A percentile compares a stretch with the other conserved stretches of the same genome.
Evolutionary conservation across 2,329 filamentous ascomycete species (phyloP).

Genomic region (Penicillium concentricum): DNA sequence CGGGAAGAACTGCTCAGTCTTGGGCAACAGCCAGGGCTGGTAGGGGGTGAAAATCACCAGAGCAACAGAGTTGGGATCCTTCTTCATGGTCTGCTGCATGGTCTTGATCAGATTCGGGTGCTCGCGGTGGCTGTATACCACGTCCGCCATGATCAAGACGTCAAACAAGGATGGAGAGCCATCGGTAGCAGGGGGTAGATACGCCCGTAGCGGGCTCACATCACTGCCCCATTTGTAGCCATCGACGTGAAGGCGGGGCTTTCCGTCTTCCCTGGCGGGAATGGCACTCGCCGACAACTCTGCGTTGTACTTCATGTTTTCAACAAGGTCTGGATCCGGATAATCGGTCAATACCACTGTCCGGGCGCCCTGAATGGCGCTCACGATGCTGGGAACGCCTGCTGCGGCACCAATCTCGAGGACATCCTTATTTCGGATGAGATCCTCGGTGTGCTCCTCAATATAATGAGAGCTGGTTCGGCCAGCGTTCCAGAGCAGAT

Average conservation of each 20-base stretch:
- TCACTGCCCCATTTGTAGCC: conserved; percentile 84
- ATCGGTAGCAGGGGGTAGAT: conserved; percentile 57
- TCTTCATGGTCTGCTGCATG: conserved; percentile 65
- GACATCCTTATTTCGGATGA: conserved; percentile 68
- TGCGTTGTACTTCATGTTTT: conserved; percentile 77
- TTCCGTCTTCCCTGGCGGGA: conserved; percentile 31
- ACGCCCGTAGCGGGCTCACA: conserved; percentile 56
- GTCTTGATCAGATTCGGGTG: conserved; percentile 74
- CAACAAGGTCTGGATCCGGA: conserved; percentile 78
- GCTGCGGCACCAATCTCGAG: conserved; percentile 88
- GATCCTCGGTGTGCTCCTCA: conserved; percentile 60
- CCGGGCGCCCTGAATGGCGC: conserved; percentile 68
- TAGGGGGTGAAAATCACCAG: conserved; percentile 95
- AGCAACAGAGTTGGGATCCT: conserved; percentile 58
- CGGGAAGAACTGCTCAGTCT: conserved; percentile 85
- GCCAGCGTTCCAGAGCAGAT: conserved; percentile 88
- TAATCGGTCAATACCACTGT: conserved; percentile 81
- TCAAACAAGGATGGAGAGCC: conserved; percentile 67
- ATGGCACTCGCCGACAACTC: conserved; percentile 51
- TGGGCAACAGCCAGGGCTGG: conserved; percentile 81
- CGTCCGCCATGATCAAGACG: conserved; percentile 79
- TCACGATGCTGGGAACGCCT: conserved; percentile 77
- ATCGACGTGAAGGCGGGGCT: conserved; percentile 54
- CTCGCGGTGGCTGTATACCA: conserved; percentile 88
- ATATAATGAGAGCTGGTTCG: conserved; percentile 76